A percentile compares a stretch with the other conserved stretches of the same genome.
phyloP scores from a whole-genome alignment of 1,284 basidiomycete genomes.

The Heterobasidion annosum region DNA sequence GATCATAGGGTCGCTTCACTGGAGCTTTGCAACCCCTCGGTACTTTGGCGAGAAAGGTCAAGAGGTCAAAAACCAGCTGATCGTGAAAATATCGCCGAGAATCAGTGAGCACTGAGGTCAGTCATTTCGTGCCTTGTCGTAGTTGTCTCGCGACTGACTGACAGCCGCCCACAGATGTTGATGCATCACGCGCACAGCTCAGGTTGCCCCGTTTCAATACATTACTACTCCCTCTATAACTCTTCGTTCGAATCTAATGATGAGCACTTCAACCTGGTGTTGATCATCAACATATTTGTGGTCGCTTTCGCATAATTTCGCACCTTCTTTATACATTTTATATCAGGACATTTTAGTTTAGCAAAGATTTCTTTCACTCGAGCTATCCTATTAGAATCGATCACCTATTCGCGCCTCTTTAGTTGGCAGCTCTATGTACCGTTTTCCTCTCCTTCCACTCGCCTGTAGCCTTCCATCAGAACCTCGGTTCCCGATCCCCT shows the following conservation, averaged over 20 bases:
- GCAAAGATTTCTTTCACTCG: too few species aligned
- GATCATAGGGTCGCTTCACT: constrained; percentile 31
- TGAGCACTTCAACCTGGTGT: neutral
- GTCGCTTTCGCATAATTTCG: neutral
- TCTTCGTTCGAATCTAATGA: neutral
- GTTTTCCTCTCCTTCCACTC: too few species aligned
- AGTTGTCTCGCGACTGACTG: neutral
- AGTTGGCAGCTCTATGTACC: too few species aligned
- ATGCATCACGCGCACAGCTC: too few species aligned
- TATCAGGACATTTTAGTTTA: too few species aligned
- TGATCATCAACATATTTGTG: neutral
- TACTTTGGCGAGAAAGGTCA: constrained; percentile 29
- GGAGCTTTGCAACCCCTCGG: constrained; percentile 31
- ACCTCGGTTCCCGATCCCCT: too few species aligned
- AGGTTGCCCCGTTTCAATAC: too few species aligned
- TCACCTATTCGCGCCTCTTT: too few species aligned
- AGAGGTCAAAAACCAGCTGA: constrained; percentile 22
- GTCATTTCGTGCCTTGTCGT: neutral
- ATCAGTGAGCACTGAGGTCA: neutral
- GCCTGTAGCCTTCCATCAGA: too few species aligned
- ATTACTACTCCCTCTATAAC: neutral
- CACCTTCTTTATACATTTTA: neutral
- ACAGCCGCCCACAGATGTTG: too few species aligned
- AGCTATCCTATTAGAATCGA: too few species aligned
- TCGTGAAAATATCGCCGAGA: constrained; percentile 20